phyloP scores from a whole-genome alignment of 2,329 filamentous ascomycete genomes.

The Xylaria multiplex region DNA sequence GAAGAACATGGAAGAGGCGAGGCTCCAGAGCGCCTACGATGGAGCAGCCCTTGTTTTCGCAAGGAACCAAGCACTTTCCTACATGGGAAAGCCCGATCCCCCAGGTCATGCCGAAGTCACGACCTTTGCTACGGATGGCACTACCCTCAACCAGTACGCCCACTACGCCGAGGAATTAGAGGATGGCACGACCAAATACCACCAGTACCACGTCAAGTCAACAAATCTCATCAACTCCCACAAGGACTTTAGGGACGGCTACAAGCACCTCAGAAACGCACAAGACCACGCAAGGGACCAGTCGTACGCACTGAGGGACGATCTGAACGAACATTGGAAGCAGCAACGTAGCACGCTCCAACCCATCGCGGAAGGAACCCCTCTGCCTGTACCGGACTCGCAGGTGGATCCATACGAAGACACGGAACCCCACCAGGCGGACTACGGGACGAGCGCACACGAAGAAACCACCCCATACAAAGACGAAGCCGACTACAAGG shows the following conservation, averaged over 20 bases:
- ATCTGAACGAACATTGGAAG: too few relatives aligned
- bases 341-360: too few relatives aligned
- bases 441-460: too few relatives aligned
- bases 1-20: background rate
- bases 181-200: background rate
- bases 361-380: too few relatives aligned
- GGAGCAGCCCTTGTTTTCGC: conserved; percentile 2
- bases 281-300: conserved; percentile 6
- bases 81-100: background rate
- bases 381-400: too few relatives aligned
- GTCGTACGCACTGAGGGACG: too few relatives aligned
- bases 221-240: rapidly evolving
- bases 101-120: background rate
- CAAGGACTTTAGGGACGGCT: background rate
- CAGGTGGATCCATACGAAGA: too few relatives aligned
- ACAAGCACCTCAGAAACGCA: background rate
- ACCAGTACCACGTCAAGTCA: background rate
- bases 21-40: background rate
- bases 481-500: too few relatives aligned
- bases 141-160: background rate
- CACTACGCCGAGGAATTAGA: background rate
- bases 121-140: background rate
- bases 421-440: too few relatives aligned
- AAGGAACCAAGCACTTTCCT: background rate
- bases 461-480: too few relatives aligned